phyloP scores from a whole-genome alignment of 192 early-diverging fungal genomes.

The Gorgonomyces haynaldii region DNA sequence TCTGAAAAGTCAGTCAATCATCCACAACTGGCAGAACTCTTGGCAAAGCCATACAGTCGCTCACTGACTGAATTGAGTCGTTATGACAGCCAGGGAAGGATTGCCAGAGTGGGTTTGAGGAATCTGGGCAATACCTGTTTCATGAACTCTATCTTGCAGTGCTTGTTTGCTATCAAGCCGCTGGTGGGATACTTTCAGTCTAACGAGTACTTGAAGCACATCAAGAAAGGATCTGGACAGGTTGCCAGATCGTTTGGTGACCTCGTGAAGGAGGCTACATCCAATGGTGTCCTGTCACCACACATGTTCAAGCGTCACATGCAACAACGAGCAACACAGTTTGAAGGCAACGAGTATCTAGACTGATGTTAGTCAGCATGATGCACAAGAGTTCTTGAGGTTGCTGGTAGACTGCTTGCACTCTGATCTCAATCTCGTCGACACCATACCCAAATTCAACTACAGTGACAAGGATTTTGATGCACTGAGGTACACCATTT shows the following conservation, averaged over 20 bases:
- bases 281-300: slow-evolving; percentile 35
- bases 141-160: slow-evolving; percentile 48
- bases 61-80: too few species aligned
- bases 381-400: slow-evolving; percentile 44
- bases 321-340: slow-evolving; percentile 63
- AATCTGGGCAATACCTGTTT: slow-evolving; percentile 48
- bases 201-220: background rate
- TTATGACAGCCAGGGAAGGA: too few species aligned
- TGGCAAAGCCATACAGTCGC: too few species aligned
- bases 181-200: background rate
- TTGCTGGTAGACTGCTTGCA: slow-evolving; percentile 39
- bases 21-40: too few species aligned
- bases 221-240: background rate
- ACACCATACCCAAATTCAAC: slow-evolving; percentile 16
- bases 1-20: too few species aligned
- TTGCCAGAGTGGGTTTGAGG: slow-evolving; percentile 18
- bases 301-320: slow-evolving; percentile 62
- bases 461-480: slow-evolving; percentile 33
- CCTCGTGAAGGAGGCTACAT: background rate
- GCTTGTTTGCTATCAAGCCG: slow-evolving; percentile 24
- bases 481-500: slow-evolving; percentile 15
- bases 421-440: slow-evolving; percentile 35
- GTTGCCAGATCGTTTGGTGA: background rate
- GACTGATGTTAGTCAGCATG: slow-evolving; percentile 23
- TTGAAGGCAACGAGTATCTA: slow-evolving; percentile 54